Evolutionary conservation across 768 basidiomycete genomes (phyloP).

Genomic region (Pleurotus djamor): DNA sequence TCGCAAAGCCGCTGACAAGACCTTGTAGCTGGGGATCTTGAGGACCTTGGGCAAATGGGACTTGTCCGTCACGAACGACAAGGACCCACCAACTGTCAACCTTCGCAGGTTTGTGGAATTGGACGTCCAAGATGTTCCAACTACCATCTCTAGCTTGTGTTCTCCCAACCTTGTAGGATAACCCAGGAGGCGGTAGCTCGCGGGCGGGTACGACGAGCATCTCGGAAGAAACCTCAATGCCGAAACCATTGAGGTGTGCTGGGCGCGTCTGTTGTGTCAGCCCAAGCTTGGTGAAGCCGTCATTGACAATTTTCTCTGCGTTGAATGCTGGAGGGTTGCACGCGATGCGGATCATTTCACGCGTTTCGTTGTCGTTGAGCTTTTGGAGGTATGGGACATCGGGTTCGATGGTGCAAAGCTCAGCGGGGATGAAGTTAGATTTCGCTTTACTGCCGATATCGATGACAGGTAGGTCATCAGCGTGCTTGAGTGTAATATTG

Average conservation of each 20-base stretch:
- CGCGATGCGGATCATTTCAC: constrained; percentile 69
- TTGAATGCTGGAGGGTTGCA: constrained; percentile 63
- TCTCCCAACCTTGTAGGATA: constrained; percentile 52
- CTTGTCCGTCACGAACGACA: constrained; percentile 50
- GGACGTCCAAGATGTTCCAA: constrained; percentile 77
- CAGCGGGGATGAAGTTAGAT: constrained; percentile 54
- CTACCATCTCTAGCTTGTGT: constrained; percentile 53
- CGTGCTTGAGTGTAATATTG: constrained; percentile 41
- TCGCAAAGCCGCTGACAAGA: constrained; percentile 51
- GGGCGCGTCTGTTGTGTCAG: constrained; percentile 26
- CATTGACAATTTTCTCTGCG: constrained; percentile 50
- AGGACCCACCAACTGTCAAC: constrained; percentile 67
- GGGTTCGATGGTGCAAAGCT: constrained; percentile 63
- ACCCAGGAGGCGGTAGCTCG: constrained; percentile 54
- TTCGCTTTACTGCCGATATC: constrained; percentile 36
- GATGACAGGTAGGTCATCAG: constrained; percentile 50
- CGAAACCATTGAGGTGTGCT: constrained; percentile 50
- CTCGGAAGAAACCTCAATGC: constrained; percentile 47
- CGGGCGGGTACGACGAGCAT: constrained; percentile 70
- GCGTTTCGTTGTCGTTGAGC: constrained; percentile 59
- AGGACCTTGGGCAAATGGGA: constrained; percentile 31
- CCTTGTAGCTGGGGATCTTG: constrained; percentile 34
- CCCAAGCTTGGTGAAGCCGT: constrained; percentile 60
- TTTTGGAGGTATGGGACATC: constrained; percentile 60
- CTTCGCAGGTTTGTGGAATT: constrained; percentile 55